A percentile compares a stretch with the other conserved stretches of the same genome.
Evolutionary conservation across 2,329 filamentous ascomycete species (phyloP).

Genomic region (Sclerotinia spermophila): DNA sequence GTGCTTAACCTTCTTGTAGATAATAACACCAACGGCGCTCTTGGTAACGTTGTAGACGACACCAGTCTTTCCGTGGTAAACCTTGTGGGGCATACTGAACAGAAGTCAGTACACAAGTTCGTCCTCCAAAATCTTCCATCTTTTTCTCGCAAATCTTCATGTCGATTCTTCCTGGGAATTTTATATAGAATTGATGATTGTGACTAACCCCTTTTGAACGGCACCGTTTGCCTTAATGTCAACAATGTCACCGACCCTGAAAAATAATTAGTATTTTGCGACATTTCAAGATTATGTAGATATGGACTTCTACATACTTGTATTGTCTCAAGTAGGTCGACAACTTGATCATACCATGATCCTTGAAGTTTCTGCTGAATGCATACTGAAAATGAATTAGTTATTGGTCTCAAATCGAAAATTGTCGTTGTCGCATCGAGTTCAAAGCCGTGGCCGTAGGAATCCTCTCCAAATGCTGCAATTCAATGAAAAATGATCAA

Average conservation of each 20-base stretch:
- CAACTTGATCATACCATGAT: conserved; percentile 90
- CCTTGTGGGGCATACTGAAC: conserved; percentile 87
- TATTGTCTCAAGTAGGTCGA: conserved; percentile 94
- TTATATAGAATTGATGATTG: background rate
- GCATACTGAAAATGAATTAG: conserved; percentile 58
- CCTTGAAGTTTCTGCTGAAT: conserved; percentile 78
- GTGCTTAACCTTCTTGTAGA: conserved; percentile 99
- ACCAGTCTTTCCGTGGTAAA: conserved; percentile 99
- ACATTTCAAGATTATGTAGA: background rate
- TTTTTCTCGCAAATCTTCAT: background rate
- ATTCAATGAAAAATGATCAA: conserved; percentile 31
- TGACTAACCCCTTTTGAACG: conserved; percentile 89
- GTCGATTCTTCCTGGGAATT: background rate
- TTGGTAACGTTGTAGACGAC: conserved; percentile 99
- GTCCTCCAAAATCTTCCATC: background rate
- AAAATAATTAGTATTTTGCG: conserved; percentile 44
- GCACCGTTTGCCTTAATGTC: conserved; percentile 99
- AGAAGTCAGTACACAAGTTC: conserved; percentile 12
- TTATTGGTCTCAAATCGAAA: background rate
- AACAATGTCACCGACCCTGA: conserved; percentile 93
- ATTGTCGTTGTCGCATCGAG: conserved; percentile 17
- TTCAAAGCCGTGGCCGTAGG: conserved; percentile 1
- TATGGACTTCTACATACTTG: conserved; percentile 55
- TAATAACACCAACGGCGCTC: conserved; percentile 94
- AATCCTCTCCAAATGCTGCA: background rate